phyloP scores from a whole-genome alignment of 306 rosid genomes.

The Corylus americana region DNA sequence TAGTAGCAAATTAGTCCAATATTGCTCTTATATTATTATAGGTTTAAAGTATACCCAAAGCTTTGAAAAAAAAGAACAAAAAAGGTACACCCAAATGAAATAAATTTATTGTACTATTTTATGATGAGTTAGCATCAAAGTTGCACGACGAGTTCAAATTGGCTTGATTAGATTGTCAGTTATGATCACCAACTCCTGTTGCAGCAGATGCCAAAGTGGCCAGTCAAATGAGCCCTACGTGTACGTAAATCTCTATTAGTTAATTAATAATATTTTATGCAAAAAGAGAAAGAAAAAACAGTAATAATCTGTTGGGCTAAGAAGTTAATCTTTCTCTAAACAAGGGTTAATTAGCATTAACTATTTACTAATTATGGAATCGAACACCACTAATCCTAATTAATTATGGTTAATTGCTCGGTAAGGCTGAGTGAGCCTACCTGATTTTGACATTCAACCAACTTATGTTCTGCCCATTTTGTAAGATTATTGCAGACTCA shows the following conservation, averaged over 20 bases:
- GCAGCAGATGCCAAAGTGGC: background rate
- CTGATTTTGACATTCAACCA: constrained; percentile 27
- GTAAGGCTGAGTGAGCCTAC: constrained; percentile 8
- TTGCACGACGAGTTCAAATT: constrained; percentile 1
- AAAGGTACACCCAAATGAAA: background rate
- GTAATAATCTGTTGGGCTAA: background rate
- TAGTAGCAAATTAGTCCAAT: no score
- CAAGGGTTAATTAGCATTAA: background rate
- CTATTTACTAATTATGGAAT: background rate
- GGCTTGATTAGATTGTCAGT: background rate
- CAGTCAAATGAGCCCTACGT: background rate
- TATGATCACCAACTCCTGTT: background rate
- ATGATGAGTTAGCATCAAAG: background rate
- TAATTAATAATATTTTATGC: background rate
- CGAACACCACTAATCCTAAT: constrained; percentile 10
- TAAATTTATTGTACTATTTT: background rate
- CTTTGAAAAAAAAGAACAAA: no score
- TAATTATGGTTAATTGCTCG: constrained; percentile 5
- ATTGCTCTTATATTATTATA: background rate
- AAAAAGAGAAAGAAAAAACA: background rate
- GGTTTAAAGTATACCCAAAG: background rate
- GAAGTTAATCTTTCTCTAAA: background rate
- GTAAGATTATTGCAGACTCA: background rate
- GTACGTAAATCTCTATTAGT: background rate
- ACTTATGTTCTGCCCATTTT: constrained; percentile 11